Evolutionary conservation across 176 grass and related monocot genomes (phyloP).

Genomic region (Zizania latifolia): DNA sequence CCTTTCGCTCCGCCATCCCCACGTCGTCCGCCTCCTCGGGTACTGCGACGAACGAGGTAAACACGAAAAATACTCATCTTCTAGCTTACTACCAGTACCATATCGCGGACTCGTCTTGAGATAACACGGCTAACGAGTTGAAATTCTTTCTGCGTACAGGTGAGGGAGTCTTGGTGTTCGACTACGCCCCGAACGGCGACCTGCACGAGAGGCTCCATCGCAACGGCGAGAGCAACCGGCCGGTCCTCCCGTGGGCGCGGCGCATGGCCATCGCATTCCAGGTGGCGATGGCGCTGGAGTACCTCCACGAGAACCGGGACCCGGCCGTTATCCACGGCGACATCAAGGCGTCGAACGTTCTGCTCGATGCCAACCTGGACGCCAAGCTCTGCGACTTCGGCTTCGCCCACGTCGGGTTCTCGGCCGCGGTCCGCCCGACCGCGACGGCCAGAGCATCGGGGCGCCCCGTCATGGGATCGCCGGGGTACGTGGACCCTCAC

Average conservation of each 20-base stretch:
- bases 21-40: slow-evolving; percentile 51
- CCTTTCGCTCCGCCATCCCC: slow-evolving; percentile 36
- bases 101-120: too few species aligned
- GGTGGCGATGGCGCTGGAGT: slow-evolving; percentile 43
- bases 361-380: slow-evolving; percentile 34
- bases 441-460: not conserved
- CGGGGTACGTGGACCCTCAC: slow-evolving; percentile 72
- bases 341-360: slow-evolving; percentile 55
- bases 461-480: slow-evolving; percentile 54
- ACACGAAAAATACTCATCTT: too few species aligned
- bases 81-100: too few species aligned
- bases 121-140: too few species aligned
- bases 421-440: slow-evolving; percentile 31
- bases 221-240: not conserved
- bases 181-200: slow-evolving; percentile 56
- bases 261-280: slow-evolving; percentile 43
- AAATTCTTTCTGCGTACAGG: slow-evolving; percentile 25
- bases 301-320: slow-evolving; percentile 51
- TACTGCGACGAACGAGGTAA: slow-evolving; percentile 52
- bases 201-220: slow-evolving; percentile 45
- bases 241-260: slow-evolving; percentile 34
- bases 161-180: slow-evolving; percentile 43
- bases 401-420: slow-evolving; percentile 52
- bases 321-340: slow-evolving; percentile 55
- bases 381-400: slow-evolving; percentile 63